These are phyloP conservation scores for Amaranthus palmeri DNA, from an alignment of 148 eudicot species.

Conservation along the genomic window DNA sequence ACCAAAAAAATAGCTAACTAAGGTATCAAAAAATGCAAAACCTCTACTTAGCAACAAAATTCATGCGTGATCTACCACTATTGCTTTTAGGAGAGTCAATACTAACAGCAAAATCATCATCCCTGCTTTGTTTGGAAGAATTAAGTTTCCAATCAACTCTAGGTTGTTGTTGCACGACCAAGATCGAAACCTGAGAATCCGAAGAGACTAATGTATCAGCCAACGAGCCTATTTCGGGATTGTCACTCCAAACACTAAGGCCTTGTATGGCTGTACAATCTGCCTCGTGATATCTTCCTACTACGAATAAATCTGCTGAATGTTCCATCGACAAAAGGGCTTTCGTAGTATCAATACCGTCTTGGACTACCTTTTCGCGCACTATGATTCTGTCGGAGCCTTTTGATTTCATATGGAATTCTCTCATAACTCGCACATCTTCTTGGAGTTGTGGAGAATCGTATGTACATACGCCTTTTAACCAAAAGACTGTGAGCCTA, in stretches of 20 bases:
- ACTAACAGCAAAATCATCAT: slow-evolving; percentile 8
- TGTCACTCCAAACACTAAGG: slow-evolving; percentile 28
- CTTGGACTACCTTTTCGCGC: slow-evolving; percentile 13
- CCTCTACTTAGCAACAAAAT: background rate
- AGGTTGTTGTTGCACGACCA: slow-evolving; percentile 36
- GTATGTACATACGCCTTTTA: slow-evolving; percentile 5
- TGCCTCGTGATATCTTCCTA: slow-evolving; percentile 40
- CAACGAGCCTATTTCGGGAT: slow-evolving; percentile 30
- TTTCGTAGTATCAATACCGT: slow-evolving; percentile 34
- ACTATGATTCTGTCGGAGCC: slow-evolving; percentile 16
- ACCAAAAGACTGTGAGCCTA: slow-evolving; percentile 26
- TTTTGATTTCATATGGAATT: slow-evolving; percentile 19
- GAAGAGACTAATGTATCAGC: slow-evolving; percentile 30
- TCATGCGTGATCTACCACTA: slow-evolving; percentile 10
- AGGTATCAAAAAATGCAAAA: too few species aligned
- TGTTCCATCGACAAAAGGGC: slow-evolving; percentile 19
- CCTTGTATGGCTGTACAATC: slow-evolving; percentile 28
- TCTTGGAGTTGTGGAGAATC: slow-evolving; percentile 1
- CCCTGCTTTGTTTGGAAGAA: slow-evolving; percentile 5
- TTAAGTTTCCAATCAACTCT: background rate
- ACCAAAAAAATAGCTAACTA: too few species aligned
- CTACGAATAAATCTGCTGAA: slow-evolving; percentile 24
- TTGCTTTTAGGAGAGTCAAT: slow-evolving; percentile 11
- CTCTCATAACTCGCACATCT: slow-evolving; percentile 26
- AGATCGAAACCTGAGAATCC: slow-evolving; percentile 24